Percentiles rank a stretch among this genome's conserved stretches.
phyloP scores from a whole-genome alignment of 495 filamentous ascomycete genomes.

The Neohortaea acidophila region DNA sequence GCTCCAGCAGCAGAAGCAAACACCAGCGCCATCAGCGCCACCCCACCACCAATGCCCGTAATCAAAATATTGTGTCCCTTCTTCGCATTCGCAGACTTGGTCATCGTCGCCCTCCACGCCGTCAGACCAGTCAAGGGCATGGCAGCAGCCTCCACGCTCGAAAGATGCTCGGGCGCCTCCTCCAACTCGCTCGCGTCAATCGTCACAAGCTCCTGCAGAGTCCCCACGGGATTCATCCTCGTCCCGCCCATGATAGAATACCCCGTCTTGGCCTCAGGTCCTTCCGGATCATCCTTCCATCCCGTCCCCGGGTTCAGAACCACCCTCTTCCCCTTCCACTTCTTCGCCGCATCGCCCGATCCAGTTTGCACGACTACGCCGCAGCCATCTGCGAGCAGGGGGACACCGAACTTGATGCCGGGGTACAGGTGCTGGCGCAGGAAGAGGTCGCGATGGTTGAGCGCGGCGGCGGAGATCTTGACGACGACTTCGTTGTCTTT shows the following conservation, averaged over 20 bases:
- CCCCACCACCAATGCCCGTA: slow-evolving; percentile 31
- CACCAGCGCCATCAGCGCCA: slow-evolving; percentile 29
- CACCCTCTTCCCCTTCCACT: slow-evolving; percentile 51
- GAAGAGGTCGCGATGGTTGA: slow-evolving; percentile 89
- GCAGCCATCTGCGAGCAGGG: slow-evolving; percentile 64
- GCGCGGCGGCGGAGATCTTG: slow-evolving; percentile 54
- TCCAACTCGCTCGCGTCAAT: slow-evolving; percentile 60
- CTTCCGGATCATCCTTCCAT: slow-evolving; percentile 54
- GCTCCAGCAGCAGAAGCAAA: slow-evolving; percentile 24
- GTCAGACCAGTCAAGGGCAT: slow-evolving; percentile 71
- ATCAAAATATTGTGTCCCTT: slow-evolving; percentile 27
- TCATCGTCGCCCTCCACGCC: slow-evolving; percentile 70
- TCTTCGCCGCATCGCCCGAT: slow-evolving; percentile 31
- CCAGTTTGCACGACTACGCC: slow-evolving; percentile 54
- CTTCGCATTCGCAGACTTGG: slow-evolving; percentile 33
- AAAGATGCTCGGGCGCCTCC: slow-evolving; percentile 54
- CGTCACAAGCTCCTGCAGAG: slow-evolving; percentile 53
- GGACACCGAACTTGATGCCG: slow-evolving; percentile 55
- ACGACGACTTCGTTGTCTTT: slow-evolving; percentile 51
- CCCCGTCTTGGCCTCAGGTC: slow-evolving; percentile 48
- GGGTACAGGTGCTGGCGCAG: slow-evolving; percentile 86
- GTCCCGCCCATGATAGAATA: slow-evolving; percentile 64
- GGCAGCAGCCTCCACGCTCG: slow-evolving; percentile 57
- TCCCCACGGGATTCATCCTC: slow-evolving; percentile 45
- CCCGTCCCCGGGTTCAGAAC: slow-evolving; percentile 58